Conservation (phyloP, 257 asterid genomes). For the Solanum lignicaule region DNA sequence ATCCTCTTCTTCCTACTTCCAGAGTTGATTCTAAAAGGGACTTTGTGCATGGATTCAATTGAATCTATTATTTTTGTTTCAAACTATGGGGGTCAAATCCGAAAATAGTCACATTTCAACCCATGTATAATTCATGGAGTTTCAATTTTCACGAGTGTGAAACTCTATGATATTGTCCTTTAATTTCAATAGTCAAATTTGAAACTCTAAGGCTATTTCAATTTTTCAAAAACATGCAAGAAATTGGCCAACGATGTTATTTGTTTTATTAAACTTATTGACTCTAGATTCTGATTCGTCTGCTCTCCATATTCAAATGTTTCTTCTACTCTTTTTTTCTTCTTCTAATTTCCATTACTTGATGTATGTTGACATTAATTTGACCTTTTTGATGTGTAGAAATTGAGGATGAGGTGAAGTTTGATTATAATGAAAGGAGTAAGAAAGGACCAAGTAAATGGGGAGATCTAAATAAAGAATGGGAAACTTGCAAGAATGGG, state of each 20-base stretch:
- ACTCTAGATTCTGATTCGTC: neutral
- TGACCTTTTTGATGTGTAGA: neutral
- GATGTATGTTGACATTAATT: neutral
- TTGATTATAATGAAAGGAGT: constrained; percentile 29
- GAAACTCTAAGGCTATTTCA: neutral
- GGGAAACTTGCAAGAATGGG: constrained; percentile 56
- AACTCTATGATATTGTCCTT: neutral
- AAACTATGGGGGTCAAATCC: neutral
- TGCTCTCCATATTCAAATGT: neutral
- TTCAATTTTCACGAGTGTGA: neutral
- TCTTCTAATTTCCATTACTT: neutral
- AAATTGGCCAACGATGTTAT: neutral
- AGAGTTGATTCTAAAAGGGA: rapidly evolving
- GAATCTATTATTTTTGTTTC: neutral
- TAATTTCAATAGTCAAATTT: neutral
- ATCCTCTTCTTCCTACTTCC: neutral
- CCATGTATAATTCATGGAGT: neutral
- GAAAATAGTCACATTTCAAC: neutral
- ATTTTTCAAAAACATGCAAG: neutral
- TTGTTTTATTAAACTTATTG: neutral
- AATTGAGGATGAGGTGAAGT: constrained; percentile 25
- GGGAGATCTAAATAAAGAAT: constrained; percentile 53
- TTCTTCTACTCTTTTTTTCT: neutral
- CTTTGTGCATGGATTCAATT: neutral
- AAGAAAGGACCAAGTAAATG: constrained; percentile 52